These are phyloP conservation scores for Alternaria hordeiaustralica DNA, from an alignment of 2,329 filamentous ascomycete species.

Conservation along the genomic window DNA sequence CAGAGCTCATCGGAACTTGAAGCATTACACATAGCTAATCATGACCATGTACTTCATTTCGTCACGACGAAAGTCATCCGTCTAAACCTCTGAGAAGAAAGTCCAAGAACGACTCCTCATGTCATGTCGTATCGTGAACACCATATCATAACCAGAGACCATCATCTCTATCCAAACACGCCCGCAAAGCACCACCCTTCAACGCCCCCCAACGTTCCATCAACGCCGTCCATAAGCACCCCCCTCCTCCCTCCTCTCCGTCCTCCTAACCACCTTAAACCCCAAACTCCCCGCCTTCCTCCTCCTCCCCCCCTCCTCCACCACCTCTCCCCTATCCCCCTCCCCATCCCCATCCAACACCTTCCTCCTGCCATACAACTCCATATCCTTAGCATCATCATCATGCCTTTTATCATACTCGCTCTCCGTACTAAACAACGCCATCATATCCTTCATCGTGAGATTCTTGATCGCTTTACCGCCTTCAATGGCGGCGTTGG, in stretches of 20 bases:
- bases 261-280: constrained; percentile 23
- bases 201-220: background rate
- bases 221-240: constrained; percentile 47
- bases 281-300: constrained; percentile 42
- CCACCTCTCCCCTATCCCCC: constrained; percentile 18
- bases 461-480: constrained; percentile 82
- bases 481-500: constrained; percentile 89
- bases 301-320: constrained; percentile 9
- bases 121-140: background rate
- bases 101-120: background rate
- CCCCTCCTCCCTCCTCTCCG: constrained; percentile 41
- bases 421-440: constrained; percentile 79
- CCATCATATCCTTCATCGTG: constrained; percentile 90
- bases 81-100: background rate
- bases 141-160: background rate
- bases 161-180: background rate
- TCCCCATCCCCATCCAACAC: constrained; percentile 30
- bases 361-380: constrained; percentile 45
- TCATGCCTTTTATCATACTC: constrained; percentile 57
- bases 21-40: background rate
- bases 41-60: background rate
- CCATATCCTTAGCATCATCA: constrained; percentile 42
- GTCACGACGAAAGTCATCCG: fast-evolving
- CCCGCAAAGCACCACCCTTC: background rate
- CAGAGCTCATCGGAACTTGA: no score